A percentile compares a stretch with the other conserved stretches of the same genome.
These are phyloP conservation scores for Trichothecium roseum DNA, from an alignment of 2,329 filamentous ascomycete genomes.

Conservation along the genomic window DNA sequence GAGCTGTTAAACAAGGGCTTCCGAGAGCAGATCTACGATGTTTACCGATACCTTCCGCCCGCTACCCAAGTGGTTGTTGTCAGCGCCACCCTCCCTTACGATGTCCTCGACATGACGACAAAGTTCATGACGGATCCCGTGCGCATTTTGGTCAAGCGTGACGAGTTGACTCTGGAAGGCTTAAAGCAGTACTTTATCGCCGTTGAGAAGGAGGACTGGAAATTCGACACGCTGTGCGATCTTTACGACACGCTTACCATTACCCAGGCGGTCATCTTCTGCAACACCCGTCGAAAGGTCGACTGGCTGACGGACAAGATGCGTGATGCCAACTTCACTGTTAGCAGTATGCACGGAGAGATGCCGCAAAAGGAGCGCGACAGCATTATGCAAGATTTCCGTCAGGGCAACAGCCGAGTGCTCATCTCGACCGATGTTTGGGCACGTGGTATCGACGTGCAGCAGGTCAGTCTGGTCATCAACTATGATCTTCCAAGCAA, in stretches of 20 bases:
- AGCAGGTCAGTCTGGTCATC: conserved; percentile 96
- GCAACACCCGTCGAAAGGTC: conserved; percentile 97
- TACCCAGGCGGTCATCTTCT: conserved; percentile 98
- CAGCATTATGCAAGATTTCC: conserved; percentile 98
- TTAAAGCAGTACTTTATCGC: conserved; percentile 99
- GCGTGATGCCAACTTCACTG: conserved; percentile 97
- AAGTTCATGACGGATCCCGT: conserved; percentile 99
- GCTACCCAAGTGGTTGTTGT: conserved; percentile 98
- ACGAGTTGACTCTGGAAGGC: conserved; percentile 93
- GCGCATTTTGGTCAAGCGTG: conserved; percentile 94
- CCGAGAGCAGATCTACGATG: conserved; percentile 97
- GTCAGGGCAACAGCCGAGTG: conserved; percentile 90
- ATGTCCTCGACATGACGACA: conserved; percentile 97
- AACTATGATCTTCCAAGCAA: conserved; percentile 98
- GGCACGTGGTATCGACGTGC: conserved; percentile 97
- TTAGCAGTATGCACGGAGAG: conserved; percentile 97
- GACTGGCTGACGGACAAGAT: conserved; percentile 99
- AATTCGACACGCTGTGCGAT: conserved; percentile 97
- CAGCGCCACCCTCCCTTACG: conserved; percentile 91
- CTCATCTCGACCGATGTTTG: conserved; percentile 96
- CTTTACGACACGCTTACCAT: conserved; percentile 98
- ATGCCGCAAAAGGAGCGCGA: conserved; percentile 98
- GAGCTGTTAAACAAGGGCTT: conserved; percentile 82
- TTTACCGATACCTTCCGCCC: conserved; percentile 92
- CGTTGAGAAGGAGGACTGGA: conserved; percentile 99